phyloP scores from a whole-genome alignment of 129 eudicot genomes.

The Saposhnikovia divaricata region DNA sequence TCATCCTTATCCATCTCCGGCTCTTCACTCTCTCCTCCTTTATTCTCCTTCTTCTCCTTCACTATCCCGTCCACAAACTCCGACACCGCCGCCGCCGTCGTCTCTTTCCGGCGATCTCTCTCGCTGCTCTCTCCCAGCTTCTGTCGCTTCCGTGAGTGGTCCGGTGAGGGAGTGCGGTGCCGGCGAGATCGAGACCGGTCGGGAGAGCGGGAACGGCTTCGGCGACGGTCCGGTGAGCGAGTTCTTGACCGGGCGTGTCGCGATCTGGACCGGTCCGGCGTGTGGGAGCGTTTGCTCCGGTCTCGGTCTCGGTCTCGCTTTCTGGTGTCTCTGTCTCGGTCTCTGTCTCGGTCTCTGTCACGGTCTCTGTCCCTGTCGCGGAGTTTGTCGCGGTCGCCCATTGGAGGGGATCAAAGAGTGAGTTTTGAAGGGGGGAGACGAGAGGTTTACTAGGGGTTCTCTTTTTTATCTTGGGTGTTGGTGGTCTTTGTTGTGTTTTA shows the following conservation, averaged over 20 bases:
- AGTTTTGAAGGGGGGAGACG: too few species aligned
- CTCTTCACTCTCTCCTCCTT: constrained; percentile 26
- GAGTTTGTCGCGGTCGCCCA: constrained; percentile 51
- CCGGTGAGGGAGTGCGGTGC: constrained; percentile 43
- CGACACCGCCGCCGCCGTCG: constrained; percentile 25
- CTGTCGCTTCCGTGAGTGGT: constrained; percentile 53
- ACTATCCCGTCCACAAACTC: constrained; percentile 59
- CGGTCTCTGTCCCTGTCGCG: constrained; percentile 34
- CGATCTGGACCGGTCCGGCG: constrained; percentile 62
- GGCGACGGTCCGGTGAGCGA: constrained; percentile 48
- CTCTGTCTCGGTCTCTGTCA: constrained; percentile 17
- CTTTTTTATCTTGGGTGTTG: too few species aligned
- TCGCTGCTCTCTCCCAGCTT: constrained; percentile 43
- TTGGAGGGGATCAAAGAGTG: neutral
- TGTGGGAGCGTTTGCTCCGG: constrained; percentile 40
- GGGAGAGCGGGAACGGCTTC: constrained; percentile 38
- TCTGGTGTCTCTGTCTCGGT: constrained; percentile 11
- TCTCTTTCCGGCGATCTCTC: constrained; percentile 19
- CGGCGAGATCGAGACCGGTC: constrained; percentile 37
- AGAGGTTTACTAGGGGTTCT: too few species aligned
- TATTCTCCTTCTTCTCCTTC: constrained; percentile 43
- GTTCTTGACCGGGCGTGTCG: constrained; percentile 67
- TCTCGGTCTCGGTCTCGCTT: constrained; percentile 30
- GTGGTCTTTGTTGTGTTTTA: too few species aligned
- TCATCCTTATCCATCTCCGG: constrained; percentile 58